Conservation (phyloP, 805 yeast genomes). For the Metschnikowia koreensis region DNA sequence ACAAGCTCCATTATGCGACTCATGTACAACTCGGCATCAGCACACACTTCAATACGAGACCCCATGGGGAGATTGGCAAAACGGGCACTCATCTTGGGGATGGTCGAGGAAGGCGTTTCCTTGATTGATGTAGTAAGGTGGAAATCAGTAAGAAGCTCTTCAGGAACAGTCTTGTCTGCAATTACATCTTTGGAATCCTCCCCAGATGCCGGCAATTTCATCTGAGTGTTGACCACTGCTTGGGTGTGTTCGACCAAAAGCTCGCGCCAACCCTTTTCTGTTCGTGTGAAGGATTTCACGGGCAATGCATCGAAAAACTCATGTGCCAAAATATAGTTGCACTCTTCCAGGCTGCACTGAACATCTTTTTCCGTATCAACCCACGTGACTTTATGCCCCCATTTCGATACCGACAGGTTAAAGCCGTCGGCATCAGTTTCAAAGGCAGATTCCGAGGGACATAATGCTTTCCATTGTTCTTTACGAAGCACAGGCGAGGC, state of each 20-base stretch:
- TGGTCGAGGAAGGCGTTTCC: conserved; percentile 59
- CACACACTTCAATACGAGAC: conserved; percentile 67
- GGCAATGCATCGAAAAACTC: conserved; percentile 89
- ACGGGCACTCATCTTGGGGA: conserved; percentile 52
- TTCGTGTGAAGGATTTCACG: conserved; percentile 62
- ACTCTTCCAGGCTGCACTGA: conserved; percentile 19
- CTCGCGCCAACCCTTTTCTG: conserved; percentile 77
- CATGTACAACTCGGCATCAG: conserved; percentile 64
- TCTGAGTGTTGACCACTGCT: conserved; percentile 35
- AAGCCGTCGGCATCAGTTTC: conserved; percentile 24
- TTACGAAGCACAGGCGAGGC: conserved; percentile 64
- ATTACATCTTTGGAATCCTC: conserved; percentile 11
- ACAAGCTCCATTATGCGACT: conserved; percentile 49
- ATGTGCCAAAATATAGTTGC: conserved; percentile 74
- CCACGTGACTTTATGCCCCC: conserved; percentile 59
- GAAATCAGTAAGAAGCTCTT: conserved; percentile 37
- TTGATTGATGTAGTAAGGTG: conserved; percentile 55
- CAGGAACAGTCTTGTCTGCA: conserved; percentile 2
- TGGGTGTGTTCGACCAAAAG: conserved; percentile 58
- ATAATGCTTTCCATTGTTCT: conserved; percentile 52
- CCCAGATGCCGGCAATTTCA: conserved; percentile 21
- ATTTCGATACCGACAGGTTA: conserved; percentile 40
- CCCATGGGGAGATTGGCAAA: conserved; percentile 53
- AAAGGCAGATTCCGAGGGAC: conserved; percentile 29
- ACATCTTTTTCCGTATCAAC: conserved; percentile 56